Percentiles rank a stretch among this genome's conserved stretches.
These are phyloP conservation scores for Parmelia sp. DNA, from an alignment of 495 filamentous ascomycete species.

Conservation along the genomic window DNA sequence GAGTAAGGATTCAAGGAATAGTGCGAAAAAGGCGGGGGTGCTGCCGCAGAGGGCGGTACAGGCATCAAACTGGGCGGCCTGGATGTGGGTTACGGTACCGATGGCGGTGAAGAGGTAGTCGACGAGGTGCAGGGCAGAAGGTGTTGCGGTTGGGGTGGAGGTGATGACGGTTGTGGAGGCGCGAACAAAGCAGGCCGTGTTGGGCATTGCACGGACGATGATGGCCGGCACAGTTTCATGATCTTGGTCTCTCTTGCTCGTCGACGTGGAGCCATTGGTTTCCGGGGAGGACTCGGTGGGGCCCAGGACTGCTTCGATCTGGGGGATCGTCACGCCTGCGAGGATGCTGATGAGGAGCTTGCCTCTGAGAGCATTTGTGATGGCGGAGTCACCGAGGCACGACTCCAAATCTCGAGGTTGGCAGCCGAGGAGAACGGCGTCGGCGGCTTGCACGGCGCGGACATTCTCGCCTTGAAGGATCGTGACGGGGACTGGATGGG, in stretches of 20 bases:
- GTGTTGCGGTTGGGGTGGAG: conserved; percentile 11
- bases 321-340: conserved; percentile 25
- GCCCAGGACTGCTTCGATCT: conserved; percentile 18
- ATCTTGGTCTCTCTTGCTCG: too few species aligned
- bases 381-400: conserved; percentile 20
- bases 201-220: conserved; percentile 30
- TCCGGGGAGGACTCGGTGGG: too few species aligned
- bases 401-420: conserved; percentile 25
- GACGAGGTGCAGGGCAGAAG: conserved; percentile 6
- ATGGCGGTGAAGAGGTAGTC: conserved; percentile 35
- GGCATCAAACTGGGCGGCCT: conserved; percentile 24
- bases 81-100: conserved; percentile 21
- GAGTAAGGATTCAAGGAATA: conserved; percentile 27
- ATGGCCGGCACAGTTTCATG: conserved; percentile 20
- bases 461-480: conserved; percentile 23
- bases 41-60: conserved; percentile 27
- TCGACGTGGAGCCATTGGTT: too few species aligned
- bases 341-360: conserved; percentile 29
- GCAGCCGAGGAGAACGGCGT: conserved; percentile 26
- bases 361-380: conserved; percentile 23
- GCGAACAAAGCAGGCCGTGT: conserved; percentile 33
- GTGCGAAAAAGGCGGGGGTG: conserved; percentile 26
- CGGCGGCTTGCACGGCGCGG: conserved; percentile 24
- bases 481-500: conserved; percentile 9
- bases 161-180: conserved; percentile 26